Evolutionary conservation across 1,284 basidiomycete genomes (phyloP), one percentile per base, ranked within the genome.

Genomic region (Ustilago trichophora): DNA sequence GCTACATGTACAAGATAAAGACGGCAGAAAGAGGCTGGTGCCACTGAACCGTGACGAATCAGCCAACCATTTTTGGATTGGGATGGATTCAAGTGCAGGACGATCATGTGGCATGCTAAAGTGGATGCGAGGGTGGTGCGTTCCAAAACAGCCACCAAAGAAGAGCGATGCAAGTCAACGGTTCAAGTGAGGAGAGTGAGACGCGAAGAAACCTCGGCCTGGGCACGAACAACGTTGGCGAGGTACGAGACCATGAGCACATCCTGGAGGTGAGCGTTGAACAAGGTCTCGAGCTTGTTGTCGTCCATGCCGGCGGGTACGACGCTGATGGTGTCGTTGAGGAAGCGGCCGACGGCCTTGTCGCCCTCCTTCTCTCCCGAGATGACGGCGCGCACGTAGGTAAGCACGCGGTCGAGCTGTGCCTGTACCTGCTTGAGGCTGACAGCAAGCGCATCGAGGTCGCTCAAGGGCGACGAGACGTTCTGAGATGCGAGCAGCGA

Each of bases 231-330:
- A 69, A 98, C 87, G 83, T 93, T 97, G 40, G 93, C 90, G 71
- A 98, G 86, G 85, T 98, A 98, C 37, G 92, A 91, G 51, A 98
- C 88, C 89, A 94, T 95, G 69, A 96, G 85, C 16, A 90, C 91
- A 82, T 96, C 93, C 88, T 96, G 85, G 32, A 72, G 45, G 52
- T 76, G 74, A 33, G 76, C 69, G 57, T 80, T 79, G 76, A 80
- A 80, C 21, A 80, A 60, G 2, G 64, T 68, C 47, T 78, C 77
- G 49, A 80, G 69, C 63, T 71, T 66, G 49, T 57, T 65, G 43
- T 70, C 72, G 29, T 69, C 66, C 48, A 72, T 65, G 13, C 69
- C 72, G 9, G 67, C 68, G 18, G 78, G 78, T 3, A 79, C 77
- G 25, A 73, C 71, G 50, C 72, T 68, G 52, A 80, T 75, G 9